These are phyloP conservation scores for Backusella westeae DNA, from an alignment of 192 early-diverging fungal genomes.

Conservation along the genomic window DNA sequence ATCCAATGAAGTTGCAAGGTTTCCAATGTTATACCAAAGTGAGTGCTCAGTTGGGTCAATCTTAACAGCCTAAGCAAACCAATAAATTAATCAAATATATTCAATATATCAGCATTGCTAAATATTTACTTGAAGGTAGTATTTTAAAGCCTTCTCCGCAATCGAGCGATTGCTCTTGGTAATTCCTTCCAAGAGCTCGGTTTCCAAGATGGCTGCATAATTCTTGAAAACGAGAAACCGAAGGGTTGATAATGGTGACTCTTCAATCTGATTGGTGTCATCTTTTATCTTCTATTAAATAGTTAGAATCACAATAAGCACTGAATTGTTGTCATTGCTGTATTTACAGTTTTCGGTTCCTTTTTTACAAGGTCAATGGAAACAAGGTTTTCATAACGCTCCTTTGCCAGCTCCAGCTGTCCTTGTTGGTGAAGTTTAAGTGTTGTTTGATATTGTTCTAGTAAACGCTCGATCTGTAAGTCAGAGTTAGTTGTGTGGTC, in stretches of 20 bases:
- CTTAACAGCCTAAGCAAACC: constrained; percentile 20
- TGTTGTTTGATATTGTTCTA: constrained; percentile 42
- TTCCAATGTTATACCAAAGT: constrained; percentile 33
- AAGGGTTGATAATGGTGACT: constrained; percentile 37
- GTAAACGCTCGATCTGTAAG: constrained; percentile 43
- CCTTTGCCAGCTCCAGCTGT: constrained; percentile 31
- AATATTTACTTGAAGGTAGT: constrained; percentile 42
- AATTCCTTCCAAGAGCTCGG: constrained; percentile 18
- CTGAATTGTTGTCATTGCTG: not conserved
- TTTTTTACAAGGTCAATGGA: constrained; percentile 40
- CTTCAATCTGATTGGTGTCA: not conserved
- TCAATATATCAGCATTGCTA: not conserved
- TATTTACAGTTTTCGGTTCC: constrained; percentile 31
- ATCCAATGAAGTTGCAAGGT: constrained; percentile 8
- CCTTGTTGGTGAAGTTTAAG: constrained; percentile 43
- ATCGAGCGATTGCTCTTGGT: not conserved
- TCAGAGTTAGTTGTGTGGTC: not conserved
- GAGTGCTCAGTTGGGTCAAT: constrained; percentile 31
- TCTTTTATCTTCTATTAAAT: constrained; percentile 4
- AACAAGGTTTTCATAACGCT: constrained; percentile 36
- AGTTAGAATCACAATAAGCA: not conserved
- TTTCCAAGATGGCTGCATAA: constrained; percentile 49
- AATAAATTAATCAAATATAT: not conserved
- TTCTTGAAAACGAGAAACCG: constrained; percentile 51
- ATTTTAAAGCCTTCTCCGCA: constrained; percentile 34